A percentile compares a stretch with the other conserved stretches of the same genome.
These are phyloP conservation scores for Geum urbanum DNA, from an alignment of 306 rosid genomes.

Conservation along the genomic window DNA sequence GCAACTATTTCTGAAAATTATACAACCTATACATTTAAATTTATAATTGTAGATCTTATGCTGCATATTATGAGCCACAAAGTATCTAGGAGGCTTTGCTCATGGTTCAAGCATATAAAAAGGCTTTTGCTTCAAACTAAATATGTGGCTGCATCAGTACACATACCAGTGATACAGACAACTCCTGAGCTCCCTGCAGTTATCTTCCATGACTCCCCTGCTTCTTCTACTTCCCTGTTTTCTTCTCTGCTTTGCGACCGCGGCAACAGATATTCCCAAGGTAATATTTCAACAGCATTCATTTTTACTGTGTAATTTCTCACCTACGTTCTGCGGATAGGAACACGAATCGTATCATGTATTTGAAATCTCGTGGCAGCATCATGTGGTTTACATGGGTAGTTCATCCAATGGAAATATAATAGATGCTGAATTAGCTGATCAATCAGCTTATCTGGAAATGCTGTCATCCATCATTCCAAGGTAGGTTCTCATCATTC, in stretches of 20 bases:
- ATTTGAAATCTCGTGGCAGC: conserved; percentile 34
- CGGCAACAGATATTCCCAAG: conserved; percentile 56
- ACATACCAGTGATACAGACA: background rate
- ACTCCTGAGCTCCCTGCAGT: conserved; percentile 1
- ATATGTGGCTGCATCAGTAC: conserved; percentile 22
- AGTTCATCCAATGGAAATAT: conserved; percentile 44
- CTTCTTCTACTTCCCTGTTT: conserved; percentile 32
- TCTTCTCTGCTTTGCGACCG: conserved; percentile 27
- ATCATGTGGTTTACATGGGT: conserved; percentile 88
- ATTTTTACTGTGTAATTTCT: background rate
- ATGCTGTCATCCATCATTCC: conserved; percentile 57
- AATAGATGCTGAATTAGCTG: conserved; percentile 34
- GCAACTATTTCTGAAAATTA: background rate
- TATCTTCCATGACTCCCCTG: conserved; percentile 51
- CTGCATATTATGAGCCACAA: background rate
- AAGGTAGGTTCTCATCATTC: conserved; percentile 46
- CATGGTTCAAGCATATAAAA: conserved; percentile 27
- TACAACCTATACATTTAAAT: background rate
- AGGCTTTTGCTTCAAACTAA: conserved; percentile 23
- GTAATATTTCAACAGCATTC: conserved; percentile 32
- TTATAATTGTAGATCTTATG: background rate
- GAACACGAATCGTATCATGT: background rate
- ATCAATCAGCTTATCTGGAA: conserved; percentile 44
- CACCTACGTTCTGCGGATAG: conserved; percentile 5
- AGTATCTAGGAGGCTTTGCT: conserved; percentile 33